phyloP scores from a whole-genome alignment of 371 early-diverging fungal species.

The Entomophthora muscae region DNA sequence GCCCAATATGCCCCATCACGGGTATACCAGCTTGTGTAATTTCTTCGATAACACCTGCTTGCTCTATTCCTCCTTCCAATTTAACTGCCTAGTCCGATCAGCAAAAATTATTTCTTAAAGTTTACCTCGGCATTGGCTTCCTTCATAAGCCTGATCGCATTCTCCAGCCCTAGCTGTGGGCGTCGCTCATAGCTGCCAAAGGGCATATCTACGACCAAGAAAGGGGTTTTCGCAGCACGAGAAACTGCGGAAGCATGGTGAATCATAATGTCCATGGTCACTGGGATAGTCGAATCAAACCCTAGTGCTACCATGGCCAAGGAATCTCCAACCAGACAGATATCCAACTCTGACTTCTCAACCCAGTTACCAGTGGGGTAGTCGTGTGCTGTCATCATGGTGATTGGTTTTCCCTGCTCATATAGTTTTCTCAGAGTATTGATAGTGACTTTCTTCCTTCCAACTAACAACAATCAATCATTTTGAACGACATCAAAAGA shows the following conservation, averaged over 20 bases:
- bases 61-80: slow-evolving; percentile 81
- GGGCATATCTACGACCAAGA: slow-evolving; percentile 77
- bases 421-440: slow-evolving; percentile 58
- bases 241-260: slow-evolving; percentile 85
- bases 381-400: slow-evolving; percentile 74
- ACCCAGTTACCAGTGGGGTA: slow-evolving; percentile 75
- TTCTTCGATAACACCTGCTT: slow-evolving; percentile 47
- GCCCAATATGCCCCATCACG: slow-evolving; percentile 81
- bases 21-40: slow-evolving; percentile 76
- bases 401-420: slow-evolving; percentile 46
- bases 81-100: slow-evolving; percentile 54
- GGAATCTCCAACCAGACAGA: slow-evolving; percentile 85
- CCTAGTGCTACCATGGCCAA: slow-evolving; percentile 92
- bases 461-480: no score
- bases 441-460: slow-evolving; percentile 55
- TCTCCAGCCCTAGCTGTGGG: slow-evolving; percentile 50
- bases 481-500: no score
- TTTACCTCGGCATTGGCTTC: slow-evolving; percentile 74
- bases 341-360: slow-evolving; percentile 69
- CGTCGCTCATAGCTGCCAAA: slow-evolving; percentile 78
- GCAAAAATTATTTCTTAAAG: background rate
- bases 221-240: slow-evolving; percentile 52
- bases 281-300: slow-evolving; percentile 57
- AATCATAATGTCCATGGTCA: slow-evolving; percentile 88
- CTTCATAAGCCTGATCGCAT: slow-evolving; percentile 58